Base-by-base conservation (phyloP, 257 asterid species). In the Jacaranda copaia region DNA sequence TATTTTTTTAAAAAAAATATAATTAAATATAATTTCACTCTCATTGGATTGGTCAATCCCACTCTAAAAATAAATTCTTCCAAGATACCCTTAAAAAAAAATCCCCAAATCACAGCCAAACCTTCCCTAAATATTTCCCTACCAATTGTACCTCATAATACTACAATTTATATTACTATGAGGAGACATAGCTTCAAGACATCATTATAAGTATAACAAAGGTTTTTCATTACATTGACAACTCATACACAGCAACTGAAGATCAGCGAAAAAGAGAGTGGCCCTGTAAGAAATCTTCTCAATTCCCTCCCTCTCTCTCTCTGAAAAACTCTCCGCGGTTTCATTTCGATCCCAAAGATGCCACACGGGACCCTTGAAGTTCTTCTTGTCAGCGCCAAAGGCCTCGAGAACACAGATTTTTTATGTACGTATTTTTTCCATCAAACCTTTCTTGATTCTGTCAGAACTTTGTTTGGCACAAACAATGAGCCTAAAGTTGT, bases 351-450 rank as follows among this genome's bases (percentile, higher is more conserved):
- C 80, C 77, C 46, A 57, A 82, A 64, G 81, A 92, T 92, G 97
- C 64, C 88, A 2, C 86, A 53, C 1, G 97, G 97, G 42, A 92
- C 92, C 81, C 96, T 92, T 70, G 98, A 92, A 86, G 96, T 92
- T 66, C 73, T 85, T 77, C 97, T 92, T 53, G 88, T 82, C 53
- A 76, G 86, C 81, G 97, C 98, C 84, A 90, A 92, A 79, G 92
- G 96, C 80, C 91, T 90, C 19, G 87, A 88, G 5, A 68, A 87
- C 82, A 66, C 89, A 1, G 94, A 90, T 81, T 81, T 87, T 68
- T 76, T 92, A 49, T 79, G 97, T 90, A 85, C 3, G 88, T 72
- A 6, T 42, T 42, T 52, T 59, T 55, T 56, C 18, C 49, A 39
- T 72, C 36, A 0, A 2, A 12, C 38, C 49, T 42, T 16, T 69